phyloP scores from a whole-genome alignment of 1,139 yeast species.

The Blastobotrys illinoisensis region DNA sequence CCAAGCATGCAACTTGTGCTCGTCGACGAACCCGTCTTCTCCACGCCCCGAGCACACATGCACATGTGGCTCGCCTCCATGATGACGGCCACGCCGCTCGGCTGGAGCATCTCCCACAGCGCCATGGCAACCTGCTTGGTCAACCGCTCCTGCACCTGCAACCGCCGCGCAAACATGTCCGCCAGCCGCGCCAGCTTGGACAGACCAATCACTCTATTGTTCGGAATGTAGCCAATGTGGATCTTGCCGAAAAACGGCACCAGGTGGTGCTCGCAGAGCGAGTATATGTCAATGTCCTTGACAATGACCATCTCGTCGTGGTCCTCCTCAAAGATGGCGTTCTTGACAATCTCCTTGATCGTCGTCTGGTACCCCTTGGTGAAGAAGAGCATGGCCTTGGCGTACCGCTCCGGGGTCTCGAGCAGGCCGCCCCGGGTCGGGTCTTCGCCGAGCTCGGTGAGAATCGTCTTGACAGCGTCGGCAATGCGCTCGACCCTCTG shows the following conservation, averaged over 20 bases:
- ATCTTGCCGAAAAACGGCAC: conserved; percentile 97
- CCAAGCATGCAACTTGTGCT: conserved; percentile 97
- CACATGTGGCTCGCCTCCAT: conserved; percentile 99
- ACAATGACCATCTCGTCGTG: conserved; percentile 99
- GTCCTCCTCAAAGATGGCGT: conserved; percentile 96
- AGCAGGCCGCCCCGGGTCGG: conserved; percentile 79
- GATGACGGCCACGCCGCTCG: conserved; percentile 96
- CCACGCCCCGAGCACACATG: conserved; percentile 98
- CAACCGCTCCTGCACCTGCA: conserved; percentile 94
- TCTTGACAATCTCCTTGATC: conserved; percentile 70
- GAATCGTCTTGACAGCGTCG: conserved; percentile 73
- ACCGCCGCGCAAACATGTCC: conserved; percentile 91
- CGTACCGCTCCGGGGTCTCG: conserved; percentile 95
- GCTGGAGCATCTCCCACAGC: conserved; percentile 78
- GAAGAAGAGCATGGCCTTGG: conserved; percentile 91
- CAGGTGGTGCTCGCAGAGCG: conserved; percentile 93
- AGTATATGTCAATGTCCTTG: conserved; percentile 85
- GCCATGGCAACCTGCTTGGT: conserved; percentile 98
- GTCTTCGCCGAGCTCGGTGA: conserved; percentile 89
- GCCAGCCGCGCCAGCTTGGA: conserved; percentile 92
- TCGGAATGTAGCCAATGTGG: conserved; percentile 94
- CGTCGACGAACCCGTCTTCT: conserved; percentile 89
- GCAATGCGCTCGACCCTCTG: conserved; percentile 72
- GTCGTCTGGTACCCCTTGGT: conserved; percentile 97
- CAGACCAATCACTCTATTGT: conserved; percentile 87